Evolutionary conservation across 495 filamentous ascomycete species (phyloP).

Genomic region (Xylaria nigripes): DNA sequence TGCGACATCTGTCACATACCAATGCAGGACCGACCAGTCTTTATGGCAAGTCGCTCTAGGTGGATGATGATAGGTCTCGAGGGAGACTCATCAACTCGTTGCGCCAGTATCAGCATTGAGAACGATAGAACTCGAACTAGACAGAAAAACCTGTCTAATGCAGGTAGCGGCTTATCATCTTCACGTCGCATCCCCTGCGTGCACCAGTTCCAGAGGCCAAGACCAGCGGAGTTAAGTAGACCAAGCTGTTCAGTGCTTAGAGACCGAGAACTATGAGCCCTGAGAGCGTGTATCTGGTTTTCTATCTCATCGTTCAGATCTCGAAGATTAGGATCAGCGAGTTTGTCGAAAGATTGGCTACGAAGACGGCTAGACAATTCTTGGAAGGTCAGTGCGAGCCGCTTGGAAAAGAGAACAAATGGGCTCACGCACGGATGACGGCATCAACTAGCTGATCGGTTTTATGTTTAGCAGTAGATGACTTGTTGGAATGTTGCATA

Average conservation of each 20-base stretch:
- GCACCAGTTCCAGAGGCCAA: slow-evolving; percentile 60
- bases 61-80: slow-evolving; percentile 38
- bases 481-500: slow-evolving; percentile 1
- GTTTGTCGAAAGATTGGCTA: slow-evolving; percentile 13
- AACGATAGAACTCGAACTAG: slow-evolving; percentile 59
- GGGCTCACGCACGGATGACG: slow-evolving; percentile 16
- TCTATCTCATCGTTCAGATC: slow-evolving; percentile 16
- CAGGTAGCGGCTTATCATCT: slow-evolving; percentile 5
- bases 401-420: background rate
- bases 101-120: slow-evolving; percentile 56
- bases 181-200: slow-evolving; percentile 40
- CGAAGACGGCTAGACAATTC: slow-evolving; percentile 28
- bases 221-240: slow-evolving; percentile 48
- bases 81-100: slow-evolving; percentile 25
- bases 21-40: slow-evolving; percentile 55
- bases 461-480: slow-evolving; percentile 9
- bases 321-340: background rate
- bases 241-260: slow-evolving; percentile 19
- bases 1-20: slow-evolving; percentile 36
- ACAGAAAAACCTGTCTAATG: slow-evolving; percentile 21
- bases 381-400: slow-evolving; percentile 15
- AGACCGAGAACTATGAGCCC: slow-evolving; percentile 11
- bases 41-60: slow-evolving; percentile 59
- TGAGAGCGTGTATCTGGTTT: slow-evolving; percentile 17
- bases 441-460: slow-evolving; percentile 17